These are phyloP conservation scores for Pseudogymnoascus sp. DNA, from an alignment of 2,329 filamentous ascomycete species.

Conservation along the genomic window DNA sequence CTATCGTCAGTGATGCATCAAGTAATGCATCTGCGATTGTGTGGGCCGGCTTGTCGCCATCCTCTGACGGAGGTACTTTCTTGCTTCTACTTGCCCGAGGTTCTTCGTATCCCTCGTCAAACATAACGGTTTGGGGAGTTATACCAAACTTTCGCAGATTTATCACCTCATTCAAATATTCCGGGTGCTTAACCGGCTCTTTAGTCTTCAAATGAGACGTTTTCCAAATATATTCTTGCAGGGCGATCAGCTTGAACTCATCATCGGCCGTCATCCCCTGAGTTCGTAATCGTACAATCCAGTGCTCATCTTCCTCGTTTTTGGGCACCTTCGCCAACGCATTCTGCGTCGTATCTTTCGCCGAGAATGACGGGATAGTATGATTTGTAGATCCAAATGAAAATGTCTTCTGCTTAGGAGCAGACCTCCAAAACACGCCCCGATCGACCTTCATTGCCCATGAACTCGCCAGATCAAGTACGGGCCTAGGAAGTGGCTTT, in stretches of 20 bases:
- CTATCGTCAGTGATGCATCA: slow-evolving; percentile 84
- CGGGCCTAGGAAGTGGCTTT: slow-evolving; percentile 66
- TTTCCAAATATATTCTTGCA: slow-evolving; percentile 88
- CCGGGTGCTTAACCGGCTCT: slow-evolving; percentile 21
- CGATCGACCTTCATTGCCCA: slow-evolving; percentile 81
- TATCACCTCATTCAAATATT: slow-evolving; percentile 63
- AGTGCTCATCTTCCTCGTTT: slow-evolving; percentile 90
- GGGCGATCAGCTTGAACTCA: slow-evolving; percentile 77
- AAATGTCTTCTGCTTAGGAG: slow-evolving; percentile 63
- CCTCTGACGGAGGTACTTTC: slow-evolving; percentile 32
- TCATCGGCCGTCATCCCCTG: slow-evolving; percentile 77
- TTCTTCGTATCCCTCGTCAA: slow-evolving; percentile 65
- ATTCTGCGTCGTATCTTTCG: slow-evolving; percentile 49
- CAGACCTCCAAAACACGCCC: slow-evolving; percentile 79
- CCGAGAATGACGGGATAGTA: slow-evolving; percentile 45
- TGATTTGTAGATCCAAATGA: slow-evolving; percentile 54
- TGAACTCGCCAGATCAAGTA: slow-evolving; percentile 76
- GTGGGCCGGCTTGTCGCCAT: slow-evolving; percentile 44
- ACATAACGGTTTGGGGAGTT: slow-evolving; percentile 82
- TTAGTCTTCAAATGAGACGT: slow-evolving; percentile 65
- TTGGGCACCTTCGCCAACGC: slow-evolving; percentile 58
- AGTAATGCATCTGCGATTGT: slow-evolving; percentile 86
- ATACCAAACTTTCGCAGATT: slow-evolving; percentile 68
- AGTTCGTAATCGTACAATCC: slow-evolving; percentile 78
- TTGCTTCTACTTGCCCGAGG: slow-evolving; percentile 32